A percentile compares a stretch with the other conserved stretches of the same genome.
These are phyloP conservation scores for Aspergillaceae sp. DNA, from an alignment of 2,329 filamentous ascomycete species.

Conservation along the genomic window DNA sequence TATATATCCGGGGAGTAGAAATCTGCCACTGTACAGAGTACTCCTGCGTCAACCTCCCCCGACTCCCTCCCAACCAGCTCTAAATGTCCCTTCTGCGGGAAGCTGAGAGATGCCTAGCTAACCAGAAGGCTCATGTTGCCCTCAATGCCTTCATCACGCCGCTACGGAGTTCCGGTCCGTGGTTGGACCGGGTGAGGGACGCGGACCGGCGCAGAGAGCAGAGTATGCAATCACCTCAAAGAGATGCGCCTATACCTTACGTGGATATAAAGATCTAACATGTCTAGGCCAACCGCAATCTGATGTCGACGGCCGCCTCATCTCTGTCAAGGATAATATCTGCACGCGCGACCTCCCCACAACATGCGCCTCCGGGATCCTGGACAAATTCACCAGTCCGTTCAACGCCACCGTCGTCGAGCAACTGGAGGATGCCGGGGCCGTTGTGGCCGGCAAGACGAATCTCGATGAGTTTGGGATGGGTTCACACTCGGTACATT, in stretches of 20 bases:
- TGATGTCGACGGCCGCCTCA: slow-evolving; percentile 35
- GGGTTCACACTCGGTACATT: slow-evolving; percentile 72
- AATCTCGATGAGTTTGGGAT: slow-evolving; percentile 97
- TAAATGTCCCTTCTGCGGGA: slow-evolving; percentile 38
- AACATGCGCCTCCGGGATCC: slow-evolving; percentile 72
- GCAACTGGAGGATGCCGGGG: slow-evolving; percentile 56
- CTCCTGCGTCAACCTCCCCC: neutral
- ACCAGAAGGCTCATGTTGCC: slow-evolving; percentile 25
- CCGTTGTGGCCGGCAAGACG: slow-evolving; percentile 64
- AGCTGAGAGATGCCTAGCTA: slow-evolving; percentile 36
- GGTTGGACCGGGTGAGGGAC: slow-evolving; percentile 28
- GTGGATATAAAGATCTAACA: neutral
- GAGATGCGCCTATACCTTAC: neutral
- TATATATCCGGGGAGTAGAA: no score
- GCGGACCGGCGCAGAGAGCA: slow-evolving; percentile 28
- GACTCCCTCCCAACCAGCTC: no score
- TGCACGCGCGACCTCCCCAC: slow-evolving; percentile 58
- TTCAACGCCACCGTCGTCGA: slow-evolving; percentile 74
- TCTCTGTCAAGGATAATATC: slow-evolving; percentile 73
- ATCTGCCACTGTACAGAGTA: neutral
- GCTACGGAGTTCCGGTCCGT: slow-evolving; percentile 24
- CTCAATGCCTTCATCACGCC: slow-evolving; percentile 37
- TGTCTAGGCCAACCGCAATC: slow-evolving; percentile 27
- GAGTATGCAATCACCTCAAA: slow-evolving; percentile 18
- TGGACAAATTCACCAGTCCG: slow-evolving; percentile 63